A percentile compares a stretch with the other conserved stretches of the same genome.
Evolutionary conservation across 768 basidiomycete species (phyloP).

Genomic region (Naganishia vishniacii): DNA sequence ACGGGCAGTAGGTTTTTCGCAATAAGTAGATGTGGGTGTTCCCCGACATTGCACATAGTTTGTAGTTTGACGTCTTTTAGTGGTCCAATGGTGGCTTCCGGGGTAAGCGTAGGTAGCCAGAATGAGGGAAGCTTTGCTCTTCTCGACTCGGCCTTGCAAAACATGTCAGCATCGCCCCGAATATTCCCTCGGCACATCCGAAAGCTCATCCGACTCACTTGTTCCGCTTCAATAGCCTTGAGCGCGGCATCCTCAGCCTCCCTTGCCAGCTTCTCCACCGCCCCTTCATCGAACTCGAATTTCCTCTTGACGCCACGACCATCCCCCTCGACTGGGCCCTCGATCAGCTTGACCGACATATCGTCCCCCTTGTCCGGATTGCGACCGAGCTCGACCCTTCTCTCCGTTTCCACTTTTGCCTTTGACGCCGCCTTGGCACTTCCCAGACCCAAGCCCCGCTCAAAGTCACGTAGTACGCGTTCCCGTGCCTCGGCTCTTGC

Average conservation of each 20-base stretch:
- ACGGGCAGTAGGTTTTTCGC: slow-evolving; percentile 81
- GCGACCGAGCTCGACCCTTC: slow-evolving; percentile 35
- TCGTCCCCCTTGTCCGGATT: slow-evolving; percentile 41
- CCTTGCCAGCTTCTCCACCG: slow-evolving; percentile 64
- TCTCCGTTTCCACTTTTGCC: slow-evolving; percentile 16
- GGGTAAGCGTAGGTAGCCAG: slow-evolving; percentile 91
- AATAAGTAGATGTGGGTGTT: slow-evolving; percentile 71
- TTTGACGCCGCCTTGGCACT: slow-evolving; percentile 11
- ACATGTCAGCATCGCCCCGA: background rate
- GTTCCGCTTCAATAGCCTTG: slow-evolving; percentile 73
- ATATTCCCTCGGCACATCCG: background rate
- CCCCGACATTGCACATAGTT: slow-evolving; percentile 78
- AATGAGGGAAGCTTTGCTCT: slow-evolving; percentile 90
- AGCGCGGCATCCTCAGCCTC: slow-evolving; percentile 87
- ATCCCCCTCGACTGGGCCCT: slow-evolving; percentile 9
- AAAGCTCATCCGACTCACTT: slow-evolving; percentile 21
- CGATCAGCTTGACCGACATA: background rate
- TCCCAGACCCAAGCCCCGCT: slow-evolving; percentile 63
- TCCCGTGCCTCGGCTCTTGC: slow-evolving; percentile 73
- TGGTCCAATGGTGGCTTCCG: slow-evolving; percentile 64
- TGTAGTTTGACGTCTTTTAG: slow-evolving; percentile 76
- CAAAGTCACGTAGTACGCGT: slow-evolving; percentile 83
- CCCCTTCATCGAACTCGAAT: slow-evolving; percentile 70
- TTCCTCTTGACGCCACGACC: slow-evolving; percentile 67
- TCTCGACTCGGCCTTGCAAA: slow-evolving; percentile 62